Base-by-base conservation (phyloP, 2,329 filamentous ascomycete species). In the Beauveria medogensis region DNA sequence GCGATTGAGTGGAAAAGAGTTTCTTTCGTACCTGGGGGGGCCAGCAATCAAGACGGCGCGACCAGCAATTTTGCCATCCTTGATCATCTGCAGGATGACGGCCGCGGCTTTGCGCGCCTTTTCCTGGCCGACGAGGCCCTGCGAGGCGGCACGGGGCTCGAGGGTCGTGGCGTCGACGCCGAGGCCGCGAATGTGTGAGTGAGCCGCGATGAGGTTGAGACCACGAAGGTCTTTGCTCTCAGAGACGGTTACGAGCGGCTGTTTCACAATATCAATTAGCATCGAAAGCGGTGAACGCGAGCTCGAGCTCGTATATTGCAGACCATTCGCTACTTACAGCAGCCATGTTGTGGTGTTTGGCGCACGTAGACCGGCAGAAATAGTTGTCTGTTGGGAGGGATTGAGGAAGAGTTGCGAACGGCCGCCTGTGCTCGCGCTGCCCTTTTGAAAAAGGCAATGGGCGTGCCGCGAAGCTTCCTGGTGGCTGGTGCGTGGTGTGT, bases 81-180 rank as follows among this genome's bases (percentile, higher is more conserved):
- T 97, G 69, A 96, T 95, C 94, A 99, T 99, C 79, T 96, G 92
- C 64, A 99, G 79, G 69, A 99, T 96, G 54, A 99, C 89, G 1
- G 93, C 94, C 3, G 94, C 94, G 10, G 94, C 94, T 77, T 97
- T 97, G 63, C 94, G 88, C 61, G 94, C 94, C 80, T 96, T 96
- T 71, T 95, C 88, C 77, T 99, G 94, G 51, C 94, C 94, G 9
- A 99, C 93, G 5, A 99, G 85, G 41, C 94, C 94, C 74, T 99
- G 94, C 16, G 93, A 96, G 53, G 89, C 83, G 30, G 84, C 76
- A 63, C 93, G 87, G 22, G 94, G 92, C 70, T 96, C 92, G 66
- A 99, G 82, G 7, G 91, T 94, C 71, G 96, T 92, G 62, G 86
- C 80, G 80, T 97, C 92, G 69, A 99, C 92, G 65, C 94, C 94